Evolutionary conservation across 495 filamentous ascomycete genomes (phyloP).

Genomic region (Neurospora sp.): DNA sequence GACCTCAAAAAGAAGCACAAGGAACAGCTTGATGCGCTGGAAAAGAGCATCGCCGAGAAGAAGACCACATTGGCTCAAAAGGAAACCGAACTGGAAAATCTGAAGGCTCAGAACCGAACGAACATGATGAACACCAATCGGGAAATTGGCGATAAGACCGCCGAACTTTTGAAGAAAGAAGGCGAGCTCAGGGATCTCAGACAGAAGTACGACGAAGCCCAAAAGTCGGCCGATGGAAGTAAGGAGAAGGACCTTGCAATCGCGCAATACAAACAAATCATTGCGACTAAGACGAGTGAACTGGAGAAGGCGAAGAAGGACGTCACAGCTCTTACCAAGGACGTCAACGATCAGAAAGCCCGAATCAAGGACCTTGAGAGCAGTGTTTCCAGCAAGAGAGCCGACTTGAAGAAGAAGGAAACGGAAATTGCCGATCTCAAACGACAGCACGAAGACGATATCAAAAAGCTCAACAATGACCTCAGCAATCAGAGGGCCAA

Average conservation of each 20-base stretch:
- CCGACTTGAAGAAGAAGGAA: not conserved
- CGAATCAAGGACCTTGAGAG: not conserved
- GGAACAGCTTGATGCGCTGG: not conserved
- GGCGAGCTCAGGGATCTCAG: not conserved
- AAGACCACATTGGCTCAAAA: not conserved
- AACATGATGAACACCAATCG: not conserved
- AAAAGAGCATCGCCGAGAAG: not conserved
- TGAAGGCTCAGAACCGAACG: not conserved
- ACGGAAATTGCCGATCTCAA: not conserved
- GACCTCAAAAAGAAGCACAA: not conserved
- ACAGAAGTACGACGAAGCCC: not conserved
- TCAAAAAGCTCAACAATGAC: not conserved
- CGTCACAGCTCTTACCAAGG: not conserved
- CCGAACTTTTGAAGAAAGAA: not conserved
- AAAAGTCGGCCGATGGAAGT: not conserved
- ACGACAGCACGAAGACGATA: not conserved
- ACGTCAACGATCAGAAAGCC: not conserved
- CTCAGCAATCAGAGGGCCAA: not conserved
- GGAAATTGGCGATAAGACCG: not conserved
- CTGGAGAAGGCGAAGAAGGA: not conserved
- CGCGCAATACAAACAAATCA: not conserved
- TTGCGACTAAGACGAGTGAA: not conserved
- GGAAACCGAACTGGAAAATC: not conserved
- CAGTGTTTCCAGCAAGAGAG: not conserved
- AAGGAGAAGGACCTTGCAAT: not conserved